Evolutionary conservation across 805 yeast genomes (phyloP).

Genomic region (Suhomyces pyralidae): DNA sequence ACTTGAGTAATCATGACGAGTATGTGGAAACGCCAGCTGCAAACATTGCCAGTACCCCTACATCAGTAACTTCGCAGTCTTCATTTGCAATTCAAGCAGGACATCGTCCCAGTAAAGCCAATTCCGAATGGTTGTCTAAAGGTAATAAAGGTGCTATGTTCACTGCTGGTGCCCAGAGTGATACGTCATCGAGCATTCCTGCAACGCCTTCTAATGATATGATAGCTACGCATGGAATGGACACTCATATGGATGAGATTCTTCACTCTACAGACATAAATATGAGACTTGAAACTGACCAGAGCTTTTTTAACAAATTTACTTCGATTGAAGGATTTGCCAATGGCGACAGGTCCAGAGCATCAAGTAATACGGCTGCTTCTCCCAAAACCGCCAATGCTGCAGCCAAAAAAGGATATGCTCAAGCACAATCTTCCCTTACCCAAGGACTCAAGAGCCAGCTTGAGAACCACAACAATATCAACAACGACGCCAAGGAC

Average conservation of each 20-base stretch:
- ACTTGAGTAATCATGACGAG: neutral
- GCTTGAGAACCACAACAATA: constrained; percentile 8
- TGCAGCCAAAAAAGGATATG: neutral
- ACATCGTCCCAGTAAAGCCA: constrained; percentile 1
- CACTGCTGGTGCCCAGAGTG: constrained; percentile 1
- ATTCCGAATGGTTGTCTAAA: neutral
- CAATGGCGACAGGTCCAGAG: neutral
- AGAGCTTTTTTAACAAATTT: constrained; percentile 6
- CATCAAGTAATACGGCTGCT: neutral
- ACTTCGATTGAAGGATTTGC: neutral
- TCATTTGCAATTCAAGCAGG: constrained; percentile 6
- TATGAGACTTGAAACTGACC: constrained; percentile 5
- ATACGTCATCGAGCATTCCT: constrained; percentile 8
- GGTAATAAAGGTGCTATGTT: neutral
- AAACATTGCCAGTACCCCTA: constrained; percentile 6
- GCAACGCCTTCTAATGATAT: constrained; percentile 13
- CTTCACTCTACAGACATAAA: neutral
- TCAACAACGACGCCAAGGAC: constrained; percentile 18
- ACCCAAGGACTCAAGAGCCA: constrained; percentile 14
- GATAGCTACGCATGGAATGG: constrained; percentile 7
- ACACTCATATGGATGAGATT: neutral
- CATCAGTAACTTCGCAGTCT: constrained; percentile 9
- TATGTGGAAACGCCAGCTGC: neutral
- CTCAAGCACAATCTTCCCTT: neutral
- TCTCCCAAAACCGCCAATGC: constrained; percentile 1